phyloP scores from a whole-genome alignment of 1,139 yeast species.

The Sugiyamaella sp. region DNA sequence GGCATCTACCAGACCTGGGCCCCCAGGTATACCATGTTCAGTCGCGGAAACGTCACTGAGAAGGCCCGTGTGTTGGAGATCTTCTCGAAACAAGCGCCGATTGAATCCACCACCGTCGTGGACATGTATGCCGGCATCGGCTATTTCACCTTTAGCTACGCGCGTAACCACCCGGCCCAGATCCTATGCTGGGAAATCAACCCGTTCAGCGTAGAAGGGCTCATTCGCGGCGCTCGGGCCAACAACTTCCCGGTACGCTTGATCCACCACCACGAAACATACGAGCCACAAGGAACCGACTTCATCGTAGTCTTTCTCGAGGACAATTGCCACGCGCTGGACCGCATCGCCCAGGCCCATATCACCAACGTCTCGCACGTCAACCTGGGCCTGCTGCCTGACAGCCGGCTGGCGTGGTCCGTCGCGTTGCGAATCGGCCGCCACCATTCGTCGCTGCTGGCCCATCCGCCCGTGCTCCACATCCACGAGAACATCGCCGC shows the following conservation, averaged over 20 bases:
- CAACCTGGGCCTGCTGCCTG: constrained; percentile 77
- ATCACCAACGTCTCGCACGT: constrained; percentile 56
- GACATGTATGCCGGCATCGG: constrained; percentile 89
- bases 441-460: constrained; percentile 5
- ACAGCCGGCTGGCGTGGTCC: constrained; percentile 65
- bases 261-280: constrained; percentile 44
- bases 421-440: constrained; percentile 43
- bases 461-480: constrained; percentile 50
- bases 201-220: constrained; percentile 81
- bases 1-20: constrained; percentile 83
- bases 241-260: constrained; percentile 49
- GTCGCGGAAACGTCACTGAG: constrained; percentile 86
- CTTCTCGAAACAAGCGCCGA: constrained; percentile 35
- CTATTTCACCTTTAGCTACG: constrained; percentile 74
- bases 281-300: constrained; percentile 34
- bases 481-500: constrained; percentile 75
- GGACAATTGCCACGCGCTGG: constrained; percentile 55
- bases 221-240: constrained; percentile 54
- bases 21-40: constrained; percentile 83
- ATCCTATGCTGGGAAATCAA: constrained; percentile 83
- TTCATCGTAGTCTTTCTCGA: constrained; percentile 59
- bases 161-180: constrained; percentile 54
- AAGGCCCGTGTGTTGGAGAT: constrained; percentile 60
- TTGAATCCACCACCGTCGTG: constrained; percentile 51
- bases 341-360: constrained; percentile 43